These are phyloP conservation scores for Ulmus americana DNA, from an alignment of 331 rosid genomes.

Conservation along the genomic window DNA sequence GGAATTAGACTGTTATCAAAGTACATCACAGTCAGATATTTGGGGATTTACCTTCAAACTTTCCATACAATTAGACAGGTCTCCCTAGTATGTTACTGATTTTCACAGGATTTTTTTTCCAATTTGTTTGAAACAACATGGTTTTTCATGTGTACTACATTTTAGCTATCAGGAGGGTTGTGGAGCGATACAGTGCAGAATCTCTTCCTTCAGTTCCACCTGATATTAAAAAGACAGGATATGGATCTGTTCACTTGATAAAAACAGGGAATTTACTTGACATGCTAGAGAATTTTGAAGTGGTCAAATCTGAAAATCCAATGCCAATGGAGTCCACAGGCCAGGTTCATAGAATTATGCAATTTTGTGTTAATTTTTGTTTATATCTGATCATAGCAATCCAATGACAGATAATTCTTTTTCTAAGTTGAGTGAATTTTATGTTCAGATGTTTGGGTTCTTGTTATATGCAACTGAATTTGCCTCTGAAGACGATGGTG, in stretches of 20 bases:
- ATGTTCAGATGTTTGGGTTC: conserved; percentile 76
- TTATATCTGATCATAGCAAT: conserved; percentile 14
- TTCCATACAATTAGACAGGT: not conserved
- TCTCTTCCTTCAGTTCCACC: conserved; percentile 65
- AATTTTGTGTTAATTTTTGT: conserved; percentile 3
- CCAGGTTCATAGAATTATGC: conserved; percentile 53
- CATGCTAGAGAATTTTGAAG: conserved; percentile 37
- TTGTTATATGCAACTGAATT: conserved; percentile 57
- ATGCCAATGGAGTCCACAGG: conserved; percentile 70
- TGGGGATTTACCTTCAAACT: not conserved
- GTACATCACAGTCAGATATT: too few relatives aligned
- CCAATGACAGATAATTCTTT: conserved; percentile 16
- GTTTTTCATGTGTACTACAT: conserved; percentile 26
- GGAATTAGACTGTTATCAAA: too few relatives aligned
- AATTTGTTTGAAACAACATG: conserved; percentile 10
- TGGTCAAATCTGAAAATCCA: conserved; percentile 59
- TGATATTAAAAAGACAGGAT: conserved; percentile 48
- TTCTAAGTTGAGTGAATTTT: conserved; percentile 16
- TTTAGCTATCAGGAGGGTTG: conserved; percentile 76
- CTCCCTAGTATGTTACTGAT: not conserved
- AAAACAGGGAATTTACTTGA: conserved; percentile 49
- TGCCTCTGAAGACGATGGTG: conserved; percentile 34
- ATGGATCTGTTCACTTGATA: conserved; percentile 58
- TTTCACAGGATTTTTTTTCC: not conserved
- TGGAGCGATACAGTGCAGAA: conserved; percentile 42